These are phyloP conservation scores for Cetradonia linearis DNA, from an alignment of 495 filamentous ascomycete species.

Conservation along the genomic window DNA sequence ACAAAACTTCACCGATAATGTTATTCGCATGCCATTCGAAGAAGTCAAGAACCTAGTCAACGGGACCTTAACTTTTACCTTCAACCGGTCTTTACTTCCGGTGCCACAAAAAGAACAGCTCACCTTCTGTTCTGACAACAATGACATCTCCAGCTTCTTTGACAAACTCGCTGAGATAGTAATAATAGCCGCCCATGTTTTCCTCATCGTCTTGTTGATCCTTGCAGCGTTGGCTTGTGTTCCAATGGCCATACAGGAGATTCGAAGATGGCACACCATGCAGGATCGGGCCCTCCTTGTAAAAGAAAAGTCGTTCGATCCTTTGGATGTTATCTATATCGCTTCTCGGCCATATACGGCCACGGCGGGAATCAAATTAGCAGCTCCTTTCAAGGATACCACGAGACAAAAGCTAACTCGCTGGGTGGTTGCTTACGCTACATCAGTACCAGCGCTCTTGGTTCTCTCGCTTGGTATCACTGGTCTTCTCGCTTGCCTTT, in stretches of 20 bases:
- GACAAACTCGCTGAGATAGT: constrained; percentile 51
- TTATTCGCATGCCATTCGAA: constrained; percentile 70
- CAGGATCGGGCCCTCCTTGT: constrained; percentile 58
- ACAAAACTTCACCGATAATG: constrained; percentile 60
- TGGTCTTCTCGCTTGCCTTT: constrained; percentile 74
- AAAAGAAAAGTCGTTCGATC: constrained; percentile 54
- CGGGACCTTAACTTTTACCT: constrained; percentile 56
- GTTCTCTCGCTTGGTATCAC: constrained; percentile 77
- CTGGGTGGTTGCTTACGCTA: constrained; percentile 82
- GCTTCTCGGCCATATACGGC: constrained; percentile 68
- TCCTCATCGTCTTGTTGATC: constrained; percentile 59
- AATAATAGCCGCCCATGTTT: constrained; percentile 54
- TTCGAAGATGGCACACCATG: constrained; percentile 65
- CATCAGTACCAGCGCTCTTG: constrained; percentile 74
- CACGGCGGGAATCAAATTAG: constrained; percentile 58
- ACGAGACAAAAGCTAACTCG: constrained; percentile 62
- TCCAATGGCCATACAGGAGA: constrained; percentile 70
- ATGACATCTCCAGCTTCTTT: constrained; percentile 82
- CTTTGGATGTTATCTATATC: constrained; percentile 84
- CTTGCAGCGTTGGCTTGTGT: constrained; percentile 62
- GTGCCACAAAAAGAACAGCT: constrained; percentile 71
- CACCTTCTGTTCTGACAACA: constrained; percentile 79
- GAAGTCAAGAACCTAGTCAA: constrained; percentile 61
- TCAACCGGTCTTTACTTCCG: constrained; percentile 67
- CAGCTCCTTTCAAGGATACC: constrained; percentile 55